Conservation (phyloP, 352 stramenopile species). For the Pythium myriotylum region DNA sequence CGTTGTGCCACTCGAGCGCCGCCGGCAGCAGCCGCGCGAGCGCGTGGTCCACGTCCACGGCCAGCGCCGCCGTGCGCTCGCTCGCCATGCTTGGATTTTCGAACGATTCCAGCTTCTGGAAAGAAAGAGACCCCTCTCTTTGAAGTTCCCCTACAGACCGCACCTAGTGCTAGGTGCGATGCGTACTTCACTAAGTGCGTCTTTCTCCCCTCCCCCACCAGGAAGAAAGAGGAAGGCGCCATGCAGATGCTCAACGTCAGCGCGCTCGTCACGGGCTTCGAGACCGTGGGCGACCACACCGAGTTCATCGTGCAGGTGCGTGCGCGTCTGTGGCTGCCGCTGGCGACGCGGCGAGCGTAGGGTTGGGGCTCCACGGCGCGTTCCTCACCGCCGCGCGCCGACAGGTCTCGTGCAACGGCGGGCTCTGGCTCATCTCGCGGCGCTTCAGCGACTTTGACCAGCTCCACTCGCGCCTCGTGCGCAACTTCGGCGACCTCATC, state of each 20-base stretch:
- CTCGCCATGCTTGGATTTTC: too few species aligned
- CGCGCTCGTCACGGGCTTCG: conserved; percentile 79
- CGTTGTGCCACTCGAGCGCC: conserved; percentile 58
- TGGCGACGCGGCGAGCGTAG: too few species aligned
- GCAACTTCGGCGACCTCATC: conserved; percentile 74
- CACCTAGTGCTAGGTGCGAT: too few species aligned
- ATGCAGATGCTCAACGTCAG: conserved; percentile 77
- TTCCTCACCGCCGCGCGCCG: background rate
- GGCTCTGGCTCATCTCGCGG: conserved; percentile 81
- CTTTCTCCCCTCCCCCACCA: too few species aligned
- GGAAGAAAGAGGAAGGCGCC: too few species aligned
- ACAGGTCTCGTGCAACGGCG: conserved; percentile 82
- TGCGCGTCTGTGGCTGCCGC: background rate
- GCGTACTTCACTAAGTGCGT: too few species aligned
- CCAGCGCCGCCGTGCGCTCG: conserved; percentile 48
- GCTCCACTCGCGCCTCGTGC: conserved; percentile 75
- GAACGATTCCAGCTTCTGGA: too few species aligned
- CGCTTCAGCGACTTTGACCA: conserved; percentile 90
- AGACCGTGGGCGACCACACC: conserved; percentile 85
- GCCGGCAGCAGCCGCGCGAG: conserved; percentile 51
- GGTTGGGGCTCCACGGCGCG: too few species aligned
- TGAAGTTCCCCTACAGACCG: too few species aligned
- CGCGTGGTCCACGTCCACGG: conserved; percentile 69
- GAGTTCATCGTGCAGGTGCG: conserved; percentile 80
- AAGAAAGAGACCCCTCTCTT: too few species aligned